phyloP scores from a whole-genome alignment of 345 rosid genomes.

The Ceriops decandra region DNA sequence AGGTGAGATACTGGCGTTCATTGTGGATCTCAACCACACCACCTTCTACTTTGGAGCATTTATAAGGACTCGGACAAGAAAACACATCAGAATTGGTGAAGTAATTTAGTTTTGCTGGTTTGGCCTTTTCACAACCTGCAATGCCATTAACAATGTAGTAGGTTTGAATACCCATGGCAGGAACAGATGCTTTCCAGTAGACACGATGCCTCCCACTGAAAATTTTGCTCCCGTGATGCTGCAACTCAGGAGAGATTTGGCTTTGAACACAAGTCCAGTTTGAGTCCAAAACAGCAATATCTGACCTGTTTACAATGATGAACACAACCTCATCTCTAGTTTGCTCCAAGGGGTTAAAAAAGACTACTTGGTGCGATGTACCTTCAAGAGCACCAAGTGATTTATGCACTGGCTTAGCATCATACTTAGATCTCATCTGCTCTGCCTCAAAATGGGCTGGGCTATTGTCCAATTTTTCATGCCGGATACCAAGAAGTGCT shows the following conservation, averaged over 20 bases:
- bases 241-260: conserved; percentile 90
- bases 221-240: conserved; percentile 58
- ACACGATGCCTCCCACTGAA: conserved; percentile 85
- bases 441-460: conserved; percentile 79
- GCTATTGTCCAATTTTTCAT: conserved; percentile 69
- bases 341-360: conserved; percentile 90
- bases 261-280: conserved; percentile 91
- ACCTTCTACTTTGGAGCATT: conserved; percentile 63
- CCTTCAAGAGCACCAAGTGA: conserved; percentile 65
- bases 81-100: conserved; percentile 44
- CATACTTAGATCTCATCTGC: conserved; percentile 75
- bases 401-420: conserved; percentile 74
- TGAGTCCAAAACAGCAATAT: conserved; percentile 72
- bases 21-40: conserved; percentile 56
- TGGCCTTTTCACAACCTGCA: conserved; percentile 77
- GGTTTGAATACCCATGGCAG: conserved; percentile 85
- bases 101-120: conserved; percentile 55
- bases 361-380: conserved; percentile 64
- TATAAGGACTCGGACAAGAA: conserved; percentile 70
- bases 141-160: conserved; percentile 80
- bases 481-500: conserved; percentile 73
- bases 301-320: conserved; percentile 65
- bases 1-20: conserved; percentile 64
- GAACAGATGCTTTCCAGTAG: conserved; percentile 87
- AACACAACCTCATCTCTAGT: conserved; percentile 75